These are phyloP conservation scores for Globisporangium mamillatum DNA, from an alignment of 352 stramenopile species.

Conservation along the genomic window DNA sequence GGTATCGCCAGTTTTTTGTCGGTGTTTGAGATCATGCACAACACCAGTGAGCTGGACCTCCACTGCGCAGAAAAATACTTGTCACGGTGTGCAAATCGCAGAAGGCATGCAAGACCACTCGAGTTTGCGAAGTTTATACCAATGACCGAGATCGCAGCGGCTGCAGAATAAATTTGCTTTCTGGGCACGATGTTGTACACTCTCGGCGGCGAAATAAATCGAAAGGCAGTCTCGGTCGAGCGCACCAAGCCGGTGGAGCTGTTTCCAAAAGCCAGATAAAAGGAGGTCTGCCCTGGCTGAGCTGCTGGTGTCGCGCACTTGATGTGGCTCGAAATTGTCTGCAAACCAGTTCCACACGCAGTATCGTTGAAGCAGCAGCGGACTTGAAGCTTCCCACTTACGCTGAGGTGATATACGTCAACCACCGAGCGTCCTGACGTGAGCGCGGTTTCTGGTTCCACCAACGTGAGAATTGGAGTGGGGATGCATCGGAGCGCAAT, in stretches of 20 bases:
- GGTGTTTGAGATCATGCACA: conserved; percentile 14
- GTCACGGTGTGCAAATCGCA: conserved; percentile 18
- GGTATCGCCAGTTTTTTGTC: neutral
- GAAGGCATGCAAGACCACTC: conserved; percentile 23
- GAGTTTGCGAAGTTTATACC: conserved; percentile 24
- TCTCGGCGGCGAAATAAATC: conserved; percentile 14
- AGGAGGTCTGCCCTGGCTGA: conserved; percentile 2
- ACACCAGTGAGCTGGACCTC: conserved; percentile 23
- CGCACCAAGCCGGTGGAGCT: conserved; percentile 20
- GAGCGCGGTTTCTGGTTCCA: conserved; percentile 21
- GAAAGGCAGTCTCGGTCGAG: conserved; percentile 30
- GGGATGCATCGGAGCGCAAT: conserved; percentile 18
- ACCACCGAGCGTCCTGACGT: conserved; percentile 19
- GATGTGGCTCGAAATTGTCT: conserved; percentile 17
- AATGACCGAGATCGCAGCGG: conserved; percentile 22
- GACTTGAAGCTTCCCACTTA: conserved; percentile 11
- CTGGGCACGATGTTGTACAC: conserved; percentile 29
- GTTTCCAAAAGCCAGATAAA: conserved; percentile 28
- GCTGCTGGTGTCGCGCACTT: conserved; percentile 25
- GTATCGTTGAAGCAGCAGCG: conserved; percentile 32
- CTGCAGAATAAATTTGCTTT: conserved; percentile 13
- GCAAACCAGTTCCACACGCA: conserved; percentile 18
- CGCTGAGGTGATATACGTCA: conserved; percentile 16
- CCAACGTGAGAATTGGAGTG: conserved; percentile 20
- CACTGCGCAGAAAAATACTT: conserved; percentile 18